A percentile compares a stretch with the other conserved stretches of the same genome.
Conservation (phyloP, 805 yeast species). For the Barnettozyma californica region DNA sequence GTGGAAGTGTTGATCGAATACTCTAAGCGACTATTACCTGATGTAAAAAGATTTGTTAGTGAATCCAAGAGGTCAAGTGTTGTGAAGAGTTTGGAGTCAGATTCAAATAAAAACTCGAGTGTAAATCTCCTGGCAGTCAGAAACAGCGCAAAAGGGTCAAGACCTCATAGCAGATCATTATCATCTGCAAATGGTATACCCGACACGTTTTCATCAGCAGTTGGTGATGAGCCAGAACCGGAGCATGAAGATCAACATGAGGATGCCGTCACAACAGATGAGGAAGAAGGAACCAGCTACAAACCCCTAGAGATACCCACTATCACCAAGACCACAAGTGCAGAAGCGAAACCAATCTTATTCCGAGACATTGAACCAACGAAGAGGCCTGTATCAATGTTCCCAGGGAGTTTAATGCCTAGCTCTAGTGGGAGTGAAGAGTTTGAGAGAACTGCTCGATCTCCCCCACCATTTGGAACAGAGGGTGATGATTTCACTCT, state of each 20-base stretch:
- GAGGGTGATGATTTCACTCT: slow-evolving; percentile 8
- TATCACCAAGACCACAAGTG: slow-evolving; percentile 3
- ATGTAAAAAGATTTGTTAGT: slow-evolving; percentile 29
- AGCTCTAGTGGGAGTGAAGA: slow-evolving; percentile 3
- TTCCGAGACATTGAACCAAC: not conserved
- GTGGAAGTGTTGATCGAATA: slow-evolving; percentile 87
- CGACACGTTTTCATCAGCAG: slow-evolving; percentile 27
- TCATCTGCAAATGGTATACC: slow-evolving; percentile 42
- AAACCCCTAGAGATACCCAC: slow-evolving; percentile 3
- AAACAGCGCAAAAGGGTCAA: slow-evolving; percentile 13
- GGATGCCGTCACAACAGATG: slow-evolving; percentile 3
- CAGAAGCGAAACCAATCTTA: not conserved
- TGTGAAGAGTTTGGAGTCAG: slow-evolving; percentile 7
- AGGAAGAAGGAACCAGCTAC: not conserved
- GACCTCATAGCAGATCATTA: slow-evolving; percentile 37
- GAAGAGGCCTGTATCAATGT: slow-evolving; percentile 19
- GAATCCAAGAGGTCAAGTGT: slow-evolving; percentile 10
- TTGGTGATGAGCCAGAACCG: not conserved
- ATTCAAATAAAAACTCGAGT: slow-evolving; percentile 12
- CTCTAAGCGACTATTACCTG: slow-evolving; percentile 70
- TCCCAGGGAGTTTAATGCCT: slow-evolving; percentile 14
- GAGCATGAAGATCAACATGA: not conserved
- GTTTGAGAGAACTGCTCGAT: not conserved
- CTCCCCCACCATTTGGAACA: not conserved
- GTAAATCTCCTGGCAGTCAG: slow-evolving; percentile 15